These are phyloP conservation scores for Pichia sp. DNA, from an alignment of 1,139 yeast genomes.

Conservation along the genomic window DNA sequence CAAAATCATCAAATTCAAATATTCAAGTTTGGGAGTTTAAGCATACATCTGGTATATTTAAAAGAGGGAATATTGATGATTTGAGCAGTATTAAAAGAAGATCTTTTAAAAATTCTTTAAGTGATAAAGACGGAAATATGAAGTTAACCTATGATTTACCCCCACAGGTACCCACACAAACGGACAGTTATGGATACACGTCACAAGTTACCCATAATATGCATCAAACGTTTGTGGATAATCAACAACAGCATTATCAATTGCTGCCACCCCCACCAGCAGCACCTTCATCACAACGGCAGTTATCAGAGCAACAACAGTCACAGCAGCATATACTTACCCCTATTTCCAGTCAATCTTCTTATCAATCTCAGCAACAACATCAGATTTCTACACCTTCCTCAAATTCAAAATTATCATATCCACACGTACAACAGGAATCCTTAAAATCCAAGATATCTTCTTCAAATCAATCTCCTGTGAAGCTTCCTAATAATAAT, in stretches of 20 bases:
- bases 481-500: too few relatives aligned
- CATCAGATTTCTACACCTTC: not conserved
- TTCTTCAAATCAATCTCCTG: too few relatives aligned
- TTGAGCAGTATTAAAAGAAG: conserved; percentile 65
- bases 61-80: conserved; percentile 64
- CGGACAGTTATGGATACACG: not conserved
- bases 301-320: not conserved
- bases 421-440: too few relatives aligned
- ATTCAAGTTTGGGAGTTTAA: conserved; percentile 70
- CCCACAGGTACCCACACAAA: conserved; percentile 1
- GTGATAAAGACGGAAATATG: conserved; percentile 26
- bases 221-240: conserved; percentile 1
- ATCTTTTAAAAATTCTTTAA: conserved; percentile 29
- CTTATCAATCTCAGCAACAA: not conserved
- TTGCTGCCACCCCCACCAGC: conserved; percentile 1
- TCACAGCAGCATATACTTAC: conserved; percentile 3
- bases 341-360: not conserved
- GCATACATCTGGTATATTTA: conserved; percentile 73
- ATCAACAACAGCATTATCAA: conserved; percentile 2
- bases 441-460: too few relatives aligned
- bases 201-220: not conserved
- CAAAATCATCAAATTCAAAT: not conserved
- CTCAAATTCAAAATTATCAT: too few relatives aligned
- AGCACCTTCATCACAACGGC: not conserved
- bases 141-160: conserved; percentile 19